A percentile compares a stretch with the other conserved stretches of the same genome.
phyloP scores from a whole-genome alignment of 345 rosid genomes.

The Rhizophora mangle region DNA sequence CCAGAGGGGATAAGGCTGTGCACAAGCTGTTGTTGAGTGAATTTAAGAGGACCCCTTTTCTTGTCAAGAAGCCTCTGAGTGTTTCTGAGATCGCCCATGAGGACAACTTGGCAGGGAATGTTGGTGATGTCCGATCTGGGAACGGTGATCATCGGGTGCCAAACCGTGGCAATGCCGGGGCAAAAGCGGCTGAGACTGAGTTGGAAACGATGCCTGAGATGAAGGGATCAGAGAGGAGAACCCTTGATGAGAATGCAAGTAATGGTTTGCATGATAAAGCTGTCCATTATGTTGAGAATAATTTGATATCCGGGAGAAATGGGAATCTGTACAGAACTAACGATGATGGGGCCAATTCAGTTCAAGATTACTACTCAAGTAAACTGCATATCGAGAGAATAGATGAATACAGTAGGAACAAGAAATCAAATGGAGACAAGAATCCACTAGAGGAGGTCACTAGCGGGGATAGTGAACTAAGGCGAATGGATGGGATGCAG shows the following conservation, averaged over 20 bases:
- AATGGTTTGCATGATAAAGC: conserved; percentile 3
- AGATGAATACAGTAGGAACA: neutral
- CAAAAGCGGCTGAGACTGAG: neutral
- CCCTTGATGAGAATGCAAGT: conserved; percentile 37
- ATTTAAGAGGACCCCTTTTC: conserved; percentile 61
- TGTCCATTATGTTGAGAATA: conserved; percentile 3
- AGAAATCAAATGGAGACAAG: conserved; percentile 1
- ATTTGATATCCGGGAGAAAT: conserved; percentile 6
- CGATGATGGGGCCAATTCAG: neutral
- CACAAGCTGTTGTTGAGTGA: conserved; percentile 64
- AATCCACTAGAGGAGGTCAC: conserved; percentile 5
- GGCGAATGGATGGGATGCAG: conserved; percentile 18
- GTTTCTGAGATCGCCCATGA: conserved; percentile 26
- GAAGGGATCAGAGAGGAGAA: conserved; percentile 50
- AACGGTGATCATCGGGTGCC: conserved; percentile 3
- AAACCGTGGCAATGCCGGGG: conserved; percentile 5
- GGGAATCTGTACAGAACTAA: neutral
- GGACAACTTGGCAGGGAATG: conserved; percentile 17
- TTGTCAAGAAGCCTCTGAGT: conserved; percentile 58
- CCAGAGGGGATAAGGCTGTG: conserved; percentile 70
- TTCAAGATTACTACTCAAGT: neutral
- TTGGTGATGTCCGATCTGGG: conserved; percentile 18
- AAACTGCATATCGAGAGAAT: neutral
- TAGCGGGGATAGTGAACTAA: conserved; percentile 13
- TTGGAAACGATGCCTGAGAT: conserved; percentile 22